phyloP scores from a whole-genome alignment of 1,139 yeast species.

The Suhomyces bribrorum region DNA sequence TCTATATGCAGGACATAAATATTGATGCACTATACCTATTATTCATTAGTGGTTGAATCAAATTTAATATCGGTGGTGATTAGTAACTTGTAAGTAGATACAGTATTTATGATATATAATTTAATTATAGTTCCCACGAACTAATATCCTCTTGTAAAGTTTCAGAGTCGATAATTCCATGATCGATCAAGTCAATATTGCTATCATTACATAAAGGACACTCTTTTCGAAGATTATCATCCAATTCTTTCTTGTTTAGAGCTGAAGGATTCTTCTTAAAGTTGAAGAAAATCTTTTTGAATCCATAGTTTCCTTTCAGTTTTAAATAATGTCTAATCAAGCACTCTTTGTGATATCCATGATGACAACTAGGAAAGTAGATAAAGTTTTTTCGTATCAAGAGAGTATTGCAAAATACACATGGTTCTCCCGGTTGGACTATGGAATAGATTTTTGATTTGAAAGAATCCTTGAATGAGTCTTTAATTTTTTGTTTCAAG shows the following conservation, averaged over 20 bases:
- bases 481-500: slow-evolving; percentile 59
- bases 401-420: slow-evolving; percentile 68
- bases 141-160: slow-evolving; percentile 22
- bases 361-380: slow-evolving; percentile 83
- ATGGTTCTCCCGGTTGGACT: slow-evolving; percentile 83
- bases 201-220: slow-evolving; percentile 83
- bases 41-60: too few species aligned
- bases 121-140: slow-evolving; percentile 28
- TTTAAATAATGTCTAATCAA: slow-evolving; percentile 58
- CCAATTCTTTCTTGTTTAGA: slow-evolving; percentile 47
- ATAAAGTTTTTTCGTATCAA: slow-evolving; percentile 73
- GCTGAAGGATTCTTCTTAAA: slow-evolving; percentile 20
- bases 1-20: slow-evolving; percentile 2
- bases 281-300: slow-evolving; percentile 51
- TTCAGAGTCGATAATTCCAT: slow-evolving; percentile 31
- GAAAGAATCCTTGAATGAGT: slow-evolving; percentile 47
- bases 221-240: slow-evolving; percentile 59
- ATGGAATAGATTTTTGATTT: slow-evolving; percentile 39
- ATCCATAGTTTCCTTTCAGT: slow-evolving; percentile 64
- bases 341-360: slow-evolving; percentile 89
- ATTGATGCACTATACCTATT: too few species aligned
- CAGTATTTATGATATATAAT: too few species aligned
- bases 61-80: background rate
- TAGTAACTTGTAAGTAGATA: background rate
- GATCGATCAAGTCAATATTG: slow-evolving; percentile 71